Evolutionary conservation across 2,329 filamentous ascomycete species (phyloP).

Genomic region (Fusarium armeniacum): DNA sequence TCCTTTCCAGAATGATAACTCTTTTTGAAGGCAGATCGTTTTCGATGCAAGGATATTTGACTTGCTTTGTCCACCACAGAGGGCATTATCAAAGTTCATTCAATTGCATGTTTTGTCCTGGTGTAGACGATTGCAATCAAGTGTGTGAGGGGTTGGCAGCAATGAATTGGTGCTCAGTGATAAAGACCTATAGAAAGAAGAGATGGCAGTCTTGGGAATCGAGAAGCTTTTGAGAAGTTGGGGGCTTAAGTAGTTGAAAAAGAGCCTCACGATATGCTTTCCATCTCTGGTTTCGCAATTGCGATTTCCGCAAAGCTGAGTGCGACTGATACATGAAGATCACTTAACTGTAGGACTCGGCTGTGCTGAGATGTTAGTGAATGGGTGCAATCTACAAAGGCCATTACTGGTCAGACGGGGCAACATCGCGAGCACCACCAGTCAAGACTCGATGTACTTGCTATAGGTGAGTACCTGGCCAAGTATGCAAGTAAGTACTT

Average conservation of each 20-base stretch:
- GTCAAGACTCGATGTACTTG: background rate
- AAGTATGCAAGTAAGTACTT: conserved; percentile 9
- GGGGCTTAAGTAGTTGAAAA: conserved; percentile 28
- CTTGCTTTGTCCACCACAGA: conserved; percentile 50
- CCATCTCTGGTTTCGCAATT: conserved; percentile 29
- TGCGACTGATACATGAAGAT: conserved; percentile 18
- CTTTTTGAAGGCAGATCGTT: conserved; percentile 15
- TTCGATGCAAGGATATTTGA: conserved; percentile 42
- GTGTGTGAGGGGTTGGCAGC: background rate
- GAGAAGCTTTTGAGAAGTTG: background rate
- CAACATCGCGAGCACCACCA: conserved; percentile 9
- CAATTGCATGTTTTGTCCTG: conserved; percentile 37
- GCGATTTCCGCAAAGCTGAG: conserved; percentile 37
- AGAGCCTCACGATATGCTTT: conserved; percentile 12
- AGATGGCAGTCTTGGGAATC: background rate
- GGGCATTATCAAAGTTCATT: conserved; percentile 47
- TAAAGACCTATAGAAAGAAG: background rate
- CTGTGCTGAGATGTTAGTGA: conserved; percentile 7
- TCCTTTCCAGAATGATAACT: conserved; percentile 21
- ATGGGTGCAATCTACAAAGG: conserved; percentile 2
- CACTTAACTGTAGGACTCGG: conserved; percentile 9
- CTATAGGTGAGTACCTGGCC: background rate
- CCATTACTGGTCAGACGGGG: conserved; percentile 20
- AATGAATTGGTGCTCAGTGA: background rate
- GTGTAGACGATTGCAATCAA: background rate